These are phyloP conservation scores for Fusarium anguioides DNA, from an alignment of 2,329 filamentous ascomycete genomes.

Conservation along the genomic window DNA sequence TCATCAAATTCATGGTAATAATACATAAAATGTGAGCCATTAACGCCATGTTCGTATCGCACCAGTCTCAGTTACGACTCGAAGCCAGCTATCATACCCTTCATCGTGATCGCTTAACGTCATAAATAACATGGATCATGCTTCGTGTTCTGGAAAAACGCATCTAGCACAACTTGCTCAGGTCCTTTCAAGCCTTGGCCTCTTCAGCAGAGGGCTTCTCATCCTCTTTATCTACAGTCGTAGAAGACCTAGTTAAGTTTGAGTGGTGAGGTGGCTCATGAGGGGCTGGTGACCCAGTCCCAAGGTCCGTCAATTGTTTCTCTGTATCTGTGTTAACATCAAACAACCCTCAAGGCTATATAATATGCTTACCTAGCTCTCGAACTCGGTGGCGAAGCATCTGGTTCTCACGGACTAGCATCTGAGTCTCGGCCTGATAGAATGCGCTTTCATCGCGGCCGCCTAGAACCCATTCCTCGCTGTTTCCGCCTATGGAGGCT, in stretches of 20 bases:
- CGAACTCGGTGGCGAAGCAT: constrained; percentile 81
- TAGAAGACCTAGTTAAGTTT: constrained; percentile 60
- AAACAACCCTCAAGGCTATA: neutral
- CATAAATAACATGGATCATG: constrained; percentile 10
- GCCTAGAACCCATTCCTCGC: constrained; percentile 70
- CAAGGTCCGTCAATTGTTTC: constrained; percentile 61
- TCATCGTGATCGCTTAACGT: constrained; percentile 26
- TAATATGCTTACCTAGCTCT: constrained; percentile 73
- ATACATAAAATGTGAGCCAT: neutral
- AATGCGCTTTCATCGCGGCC: constrained; percentile 80
- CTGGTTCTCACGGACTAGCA: constrained; percentile 81
- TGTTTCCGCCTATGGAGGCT: constrained; percentile 68
- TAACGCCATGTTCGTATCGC: constrained; percentile 23
- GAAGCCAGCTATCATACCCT: neutral
- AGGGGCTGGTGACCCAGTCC: constrained; percentile 46
- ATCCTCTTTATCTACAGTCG: constrained; percentile 55
- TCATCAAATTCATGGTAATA: neutral
- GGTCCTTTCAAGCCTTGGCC: constrained; percentile 21
- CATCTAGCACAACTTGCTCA: neutral
- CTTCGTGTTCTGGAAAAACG: neutral
- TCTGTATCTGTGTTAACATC: constrained; percentile 51
- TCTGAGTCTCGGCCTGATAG: constrained; percentile 85
- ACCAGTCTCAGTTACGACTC: constrained; percentile 2
- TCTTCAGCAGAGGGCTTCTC: constrained; percentile 27
- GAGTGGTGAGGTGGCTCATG: constrained; percentile 63